Base-by-base conservation (phyloP, 2,329 filamentous ascomycete genomes). In the Pseudogymnoascus sp. region DNA sequence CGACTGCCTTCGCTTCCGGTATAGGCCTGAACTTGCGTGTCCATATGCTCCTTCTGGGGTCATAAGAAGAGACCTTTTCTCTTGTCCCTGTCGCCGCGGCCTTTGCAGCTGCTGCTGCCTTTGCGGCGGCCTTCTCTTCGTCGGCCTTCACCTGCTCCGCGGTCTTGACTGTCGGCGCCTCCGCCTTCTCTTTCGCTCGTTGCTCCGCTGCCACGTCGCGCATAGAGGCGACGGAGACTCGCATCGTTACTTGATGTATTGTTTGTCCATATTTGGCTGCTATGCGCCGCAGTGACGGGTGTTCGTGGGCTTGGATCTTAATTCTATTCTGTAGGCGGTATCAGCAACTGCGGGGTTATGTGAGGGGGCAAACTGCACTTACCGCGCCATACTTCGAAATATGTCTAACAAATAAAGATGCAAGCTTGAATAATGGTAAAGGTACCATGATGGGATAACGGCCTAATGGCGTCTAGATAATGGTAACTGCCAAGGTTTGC, bases 331-430 rank as follows among this genome's bases (percentile, higher is more conserved):
- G 66, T 3, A 41, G 56, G 10, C 1, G 26, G 12, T 28, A 19
- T 61, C 37, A 65, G n/a, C 14, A 35, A 16, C 24, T 11, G 22
- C 24, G 24, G 24, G 59, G 16, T 12, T 53, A 12, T 22, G 11
- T 16, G 31, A 16, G 11, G 4, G 50, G n/a, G 26, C 24, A 16
- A 61, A 24, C 26, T n/a, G 28, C 56, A 76, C 84, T 68, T 82
- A 88, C 85, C 62, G 86, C 85, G 71, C 85, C 85, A 78, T 88
- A 88, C 75, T 88, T 88, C 63, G 85, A 88, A 61, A 88, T 75
- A 71, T 88, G 85, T 68, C 84, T 81, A 70, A 88, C 78, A 68
- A 88, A 85, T 56, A 88, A 78, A 63, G 85, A 75, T 22, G 81
- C 85, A 67, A 88, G 83, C 76, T 89, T 89, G 76, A 89, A 89